These are phyloP conservation scores for Boletellus ananas DNA, from an alignment of 768 basidiomycete species.

Conservation along the genomic window DNA sequence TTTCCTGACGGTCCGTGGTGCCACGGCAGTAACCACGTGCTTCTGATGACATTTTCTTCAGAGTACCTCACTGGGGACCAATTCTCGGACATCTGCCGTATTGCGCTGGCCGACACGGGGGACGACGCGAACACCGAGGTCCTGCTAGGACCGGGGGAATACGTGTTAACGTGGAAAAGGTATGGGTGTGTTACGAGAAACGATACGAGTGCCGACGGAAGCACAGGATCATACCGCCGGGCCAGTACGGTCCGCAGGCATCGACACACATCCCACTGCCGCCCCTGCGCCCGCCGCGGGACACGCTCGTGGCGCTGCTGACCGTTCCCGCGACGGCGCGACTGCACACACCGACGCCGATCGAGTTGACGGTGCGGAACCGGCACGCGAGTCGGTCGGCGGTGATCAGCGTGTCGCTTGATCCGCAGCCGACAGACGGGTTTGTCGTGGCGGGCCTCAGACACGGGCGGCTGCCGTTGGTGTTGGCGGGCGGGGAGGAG, in stretches of 20 bases:
- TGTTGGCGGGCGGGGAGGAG: slow-evolving; percentile 74
- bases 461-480: slow-evolving; percentile 58
- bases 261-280: slow-evolving; percentile 60
- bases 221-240: slow-evolving; percentile 45
- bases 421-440: slow-evolving; percentile 61
- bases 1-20: slow-evolving; percentile 44
- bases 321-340: slow-evolving; percentile 57
- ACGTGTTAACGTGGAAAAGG: slow-evolving; percentile 66
- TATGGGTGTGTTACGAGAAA: slow-evolving; percentile 17
- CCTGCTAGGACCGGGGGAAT: slow-evolving; percentile 53
- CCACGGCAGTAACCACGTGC: neutral
- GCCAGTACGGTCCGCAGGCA: slow-evolving; percentile 41
- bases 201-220: neutral
- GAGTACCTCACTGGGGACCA: slow-evolving; percentile 67
- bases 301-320: slow-evolving; percentile 64
- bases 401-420: slow-evolving; percentile 67
- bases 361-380: slow-evolving; percentile 64
- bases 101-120: slow-evolving; percentile 44
- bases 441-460: slow-evolving; percentile 82
- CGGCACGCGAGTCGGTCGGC: slow-evolving; percentile 59
- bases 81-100: slow-evolving; percentile 52
- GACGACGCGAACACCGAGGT: slow-evolving; percentile 24
- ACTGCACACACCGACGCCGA: slow-evolving; percentile 57
- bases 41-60: slow-evolving; percentile 22
- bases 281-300: slow-evolving; percentile 52